Base-by-base conservation (phyloP, 257 asterid species). In the Fraxinus americana region DNA sequence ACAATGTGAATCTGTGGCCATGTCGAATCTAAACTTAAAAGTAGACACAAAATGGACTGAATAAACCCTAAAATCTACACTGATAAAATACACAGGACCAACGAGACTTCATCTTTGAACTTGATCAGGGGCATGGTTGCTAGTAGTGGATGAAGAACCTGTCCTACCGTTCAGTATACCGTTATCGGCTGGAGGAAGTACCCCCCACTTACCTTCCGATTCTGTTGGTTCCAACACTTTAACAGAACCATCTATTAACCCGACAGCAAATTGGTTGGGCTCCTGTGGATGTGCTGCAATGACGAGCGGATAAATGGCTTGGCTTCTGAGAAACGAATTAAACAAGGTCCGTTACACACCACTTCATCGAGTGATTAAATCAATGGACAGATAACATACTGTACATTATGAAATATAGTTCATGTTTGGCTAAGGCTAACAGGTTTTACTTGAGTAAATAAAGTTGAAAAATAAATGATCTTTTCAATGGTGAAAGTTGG, bases 151-250 rank as follows among this genome's bases (percentile, higher is more conserved):
- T 1, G 96, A 84, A 0, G 97, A 90, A 72, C 93, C 97, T 23
- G 86, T 67, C 81, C 95, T 87, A 11, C 96, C 91, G 32, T 88
- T 87, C 72, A 93, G 41, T 14, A 86, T 66, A 21, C 96, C 96
- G 14, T 87, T 92, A 25, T 91, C 96, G 6, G 86, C 84, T 1
- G 97, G 98, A 30, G 95, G 97, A 73, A 90, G 83, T 66, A 74
- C 80, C 67, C 99, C 97, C 98, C 99, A 92, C 87, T 82, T 92
- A 36, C 92, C 82, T 41, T 92, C 98, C 0, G 93, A 87, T 80
- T 94, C 99, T n/a, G 87, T 70, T 14, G 99, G 99, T 84, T 94
- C 99, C 72, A 94, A 82, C 79, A 94, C 99, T 83, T 92, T 94
- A n/a, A 94, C 97, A 0, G 97, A 87, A 70, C 99, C 98, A 66